Conservation (phyloP, 768 basidiomycete genomes). For the Termitomyces sp. region DNA sequence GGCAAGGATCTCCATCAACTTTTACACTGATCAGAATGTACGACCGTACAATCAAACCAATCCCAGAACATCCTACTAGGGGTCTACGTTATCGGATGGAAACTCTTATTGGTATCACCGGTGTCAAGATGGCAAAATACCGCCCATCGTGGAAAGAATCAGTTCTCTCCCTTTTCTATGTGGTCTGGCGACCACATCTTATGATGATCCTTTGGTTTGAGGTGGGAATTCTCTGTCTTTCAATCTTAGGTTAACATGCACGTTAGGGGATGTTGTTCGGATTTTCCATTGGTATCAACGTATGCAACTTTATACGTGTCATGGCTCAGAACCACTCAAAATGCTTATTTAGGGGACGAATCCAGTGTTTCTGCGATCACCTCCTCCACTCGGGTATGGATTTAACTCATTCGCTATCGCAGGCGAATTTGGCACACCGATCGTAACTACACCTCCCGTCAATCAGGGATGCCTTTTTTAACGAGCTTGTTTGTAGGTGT, state of each 20-base stretch:
- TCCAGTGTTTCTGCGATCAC: conserved; percentile 17
- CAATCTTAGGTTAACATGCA: neutral
- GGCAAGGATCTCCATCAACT: neutral
- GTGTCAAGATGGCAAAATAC: conserved; percentile 42
- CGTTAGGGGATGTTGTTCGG: conserved; percentile 22
- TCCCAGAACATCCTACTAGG: conserved; percentile 28
- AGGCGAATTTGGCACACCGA: conserved; percentile 33
- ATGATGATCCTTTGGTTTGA: conserved; percentile 35
- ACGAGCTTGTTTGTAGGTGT: conserved; percentile 16
- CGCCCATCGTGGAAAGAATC: conserved; percentile 28
- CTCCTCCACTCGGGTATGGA: conserved; percentile 27
- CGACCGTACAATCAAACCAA: conserved; percentile 42
- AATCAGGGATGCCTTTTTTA: neutral
- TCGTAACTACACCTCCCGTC: conserved; percentile 17
- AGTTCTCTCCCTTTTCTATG: conserved; percentile 27
- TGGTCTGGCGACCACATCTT: conserved; percentile 45
- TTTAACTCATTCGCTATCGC: conserved; percentile 34
- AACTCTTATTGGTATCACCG: conserved; percentile 48
- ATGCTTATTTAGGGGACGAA: conserved; percentile 26
- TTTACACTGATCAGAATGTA: conserved; percentile 29
- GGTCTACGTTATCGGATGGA: conserved; percentile 42
- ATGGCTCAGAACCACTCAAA: conserved; percentile 15
- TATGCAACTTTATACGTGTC: conserved; percentile 16
- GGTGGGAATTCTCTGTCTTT: conserved; percentile 15
- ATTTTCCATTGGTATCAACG: conserved; percentile 29